These are phyloP conservation scores for Fallopia convolvulus DNA, from an alignment of 148 eudicot genomes.

Conservation along the genomic window DNA sequence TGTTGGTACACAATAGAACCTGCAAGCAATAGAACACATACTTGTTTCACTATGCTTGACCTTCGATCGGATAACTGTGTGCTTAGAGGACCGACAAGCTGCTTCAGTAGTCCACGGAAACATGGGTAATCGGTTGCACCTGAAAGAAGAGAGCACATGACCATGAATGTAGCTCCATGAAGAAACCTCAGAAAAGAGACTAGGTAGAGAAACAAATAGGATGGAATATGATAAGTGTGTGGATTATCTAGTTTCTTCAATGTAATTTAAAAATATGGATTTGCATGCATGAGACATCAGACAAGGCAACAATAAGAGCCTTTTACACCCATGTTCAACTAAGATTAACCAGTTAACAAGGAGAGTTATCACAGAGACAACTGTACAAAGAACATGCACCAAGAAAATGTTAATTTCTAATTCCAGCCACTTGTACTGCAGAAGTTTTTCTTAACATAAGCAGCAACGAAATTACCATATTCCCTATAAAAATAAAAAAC, in stretches of 20 bases:
- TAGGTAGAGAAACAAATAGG: neutral
- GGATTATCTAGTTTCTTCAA: neutral
- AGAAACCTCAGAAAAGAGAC: neutral
- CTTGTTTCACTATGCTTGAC: slow-evolving; percentile 97
- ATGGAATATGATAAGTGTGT: neutral
- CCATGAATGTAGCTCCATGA: neutral
- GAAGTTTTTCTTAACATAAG: neutral
- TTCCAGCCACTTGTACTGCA: neutral
- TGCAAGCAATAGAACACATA: slow-evolving; percentile 12
- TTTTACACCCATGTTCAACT: neutral
- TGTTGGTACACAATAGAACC: neutral
- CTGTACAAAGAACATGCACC: neutral
- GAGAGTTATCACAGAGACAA: neutral
- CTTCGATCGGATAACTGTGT: slow-evolving; percentile 86
- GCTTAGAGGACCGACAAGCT: slow-evolving; percentile 77
- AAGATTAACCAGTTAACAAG: neutral
- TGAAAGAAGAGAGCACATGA: slow-evolving; percentile 20
- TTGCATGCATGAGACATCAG: neutral
- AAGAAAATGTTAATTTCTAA: neutral
- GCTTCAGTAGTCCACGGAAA: slow-evolving; percentile 88
- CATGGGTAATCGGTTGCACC: slow-evolving; percentile 88
- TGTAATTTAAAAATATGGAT: neutral
- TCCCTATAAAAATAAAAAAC: neutral
- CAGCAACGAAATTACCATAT: neutral
- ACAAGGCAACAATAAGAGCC: neutral